Evolutionary conservation across 495 filamentous ascomycete species (phyloP), one percentile per base, ranked within the genome.

Genomic region (Xylaria bambusicola): DNA sequence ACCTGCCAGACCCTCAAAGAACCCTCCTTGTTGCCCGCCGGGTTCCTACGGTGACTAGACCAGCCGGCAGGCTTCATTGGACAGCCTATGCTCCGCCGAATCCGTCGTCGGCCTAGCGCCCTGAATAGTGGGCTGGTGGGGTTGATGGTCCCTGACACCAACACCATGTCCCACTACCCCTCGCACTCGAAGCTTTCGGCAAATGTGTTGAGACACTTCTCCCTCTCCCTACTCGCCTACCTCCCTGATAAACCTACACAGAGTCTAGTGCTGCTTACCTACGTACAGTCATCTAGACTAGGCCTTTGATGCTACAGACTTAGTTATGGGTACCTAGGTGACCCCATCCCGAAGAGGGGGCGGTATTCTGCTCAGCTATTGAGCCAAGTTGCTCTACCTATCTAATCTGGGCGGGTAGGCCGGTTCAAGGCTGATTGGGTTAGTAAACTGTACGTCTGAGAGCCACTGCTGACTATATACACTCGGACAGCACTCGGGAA

Each of bases 11-110:
- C 52, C 36, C 52, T 44, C 24, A n/a, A 27, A 38, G 15, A 44
- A 24, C 53, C 53, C n/a, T n/a, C 35, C 53, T 48, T 27, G 47
- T 56, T 56, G 60, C 41, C 62, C 60, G 64, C 36, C 60, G 62
- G 63, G 60, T 40, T 59, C 54, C 59, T 58, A 50, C 58, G 58
- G 60, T 59, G 55, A 60, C 36, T 58, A 56, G 61, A 49, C 21
- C 45, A 44, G 23, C 31, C 4, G 3, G 6, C 6, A 26, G 20
- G 33, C 26, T 33, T 53, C 21, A 44, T 54, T 54, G 52, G 52
- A 21, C 38, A 2, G 26, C 21, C 31, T 23, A 6, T n/a, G n/a
- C 18, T n/a, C 52, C 52, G 38, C 52, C 31, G 44, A 35, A 7
- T 42, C 51, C 44, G 15, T 42, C 1, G 10, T 42, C 36, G 52